Evolutionary conservation across 2,329 filamentous ascomycete genomes (phyloP), one percentile per base, ranked within the genome.

Genomic region (Ophiostoma angusticollis): DNA sequence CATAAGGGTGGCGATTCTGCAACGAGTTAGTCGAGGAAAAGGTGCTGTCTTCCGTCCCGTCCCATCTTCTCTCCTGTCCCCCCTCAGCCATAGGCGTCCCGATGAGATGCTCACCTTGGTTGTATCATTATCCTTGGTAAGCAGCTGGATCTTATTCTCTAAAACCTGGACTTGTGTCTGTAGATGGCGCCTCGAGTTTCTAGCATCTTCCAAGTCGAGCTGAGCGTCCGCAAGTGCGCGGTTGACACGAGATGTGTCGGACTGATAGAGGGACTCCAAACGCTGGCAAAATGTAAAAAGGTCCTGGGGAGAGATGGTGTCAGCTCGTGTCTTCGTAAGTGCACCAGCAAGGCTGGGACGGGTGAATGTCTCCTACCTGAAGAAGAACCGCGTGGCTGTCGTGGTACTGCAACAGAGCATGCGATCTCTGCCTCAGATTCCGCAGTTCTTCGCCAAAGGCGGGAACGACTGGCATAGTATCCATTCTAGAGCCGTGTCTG

Each of bases 1-100:
- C 61, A 53, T 80, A 80, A 29, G 68, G 63, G 54, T 76, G 77
- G 35, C 58, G 62, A 42, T 62, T 65, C 68, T 74, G 49, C 34
- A 21, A 12, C 7, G 5, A 3, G 36, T 41, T 35, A 35, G 36
- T 17, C 6, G 13, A 13, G n/a, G 8, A 8, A 17, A n/a, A n/a
- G n/a, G n/a, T n/a, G n/a, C n/a, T n/a, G n/a, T n/a, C n/a, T n/a
- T n/a, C n/a, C n/a, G 9, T 17, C n/a, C n/a, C n/a, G 18, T 23
- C 18, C 13, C 13, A 8, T 25, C 16, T 25, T 31, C 12, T 11
- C 9, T 16, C 24, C 21, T 17, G 8, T 19, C n/a, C 14, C 22
- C 18, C 14, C n/a, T 18, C n/a, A 12, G 8, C 18, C 19, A 13
- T 9, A 16, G 17, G 4, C 16, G 21, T 23, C 25, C 11, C 22